phyloP scores from a whole-genome alignment of 768 basidiomycete species.

The Mycena vulgaris region DNA sequence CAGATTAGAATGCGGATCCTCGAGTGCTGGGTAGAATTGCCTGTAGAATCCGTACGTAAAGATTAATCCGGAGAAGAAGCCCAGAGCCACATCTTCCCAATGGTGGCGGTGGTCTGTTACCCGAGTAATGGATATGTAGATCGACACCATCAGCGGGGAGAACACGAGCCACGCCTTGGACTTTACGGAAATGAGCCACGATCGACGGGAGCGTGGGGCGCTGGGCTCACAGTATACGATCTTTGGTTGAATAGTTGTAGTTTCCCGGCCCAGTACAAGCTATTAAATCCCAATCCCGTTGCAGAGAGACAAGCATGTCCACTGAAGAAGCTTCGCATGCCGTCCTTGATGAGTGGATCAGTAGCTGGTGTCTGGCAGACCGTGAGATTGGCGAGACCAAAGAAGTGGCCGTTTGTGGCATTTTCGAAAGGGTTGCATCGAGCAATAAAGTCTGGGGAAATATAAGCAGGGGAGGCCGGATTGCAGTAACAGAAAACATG shows the following conservation, averaged over 20 bases:
- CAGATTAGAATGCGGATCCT: constrained; percentile 41
- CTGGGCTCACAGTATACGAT: constrained; percentile 36
- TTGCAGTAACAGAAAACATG: not conserved
- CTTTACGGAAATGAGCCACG: constrained; percentile 18
- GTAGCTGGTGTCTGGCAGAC: constrained; percentile 40
- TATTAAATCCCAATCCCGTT: constrained; percentile 37
- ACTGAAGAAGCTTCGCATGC: constrained; percentile 47
- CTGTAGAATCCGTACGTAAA: constrained; percentile 39
- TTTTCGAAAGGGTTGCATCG: constrained; percentile 41
- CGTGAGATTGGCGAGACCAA: constrained; percentile 42
- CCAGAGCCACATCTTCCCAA: constrained; percentile 37
- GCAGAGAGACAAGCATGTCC: constrained; percentile 46
- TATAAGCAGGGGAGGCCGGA: not conserved
- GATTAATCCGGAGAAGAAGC: constrained; percentile 40
- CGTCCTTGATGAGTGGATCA: constrained; percentile 41
- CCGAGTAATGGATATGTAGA: constrained; percentile 44
- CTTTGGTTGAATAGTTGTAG: constrained; percentile 42
- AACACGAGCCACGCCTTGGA: constrained; percentile 44
- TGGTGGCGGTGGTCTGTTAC: constrained; percentile 46
- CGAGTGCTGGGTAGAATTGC: constrained; percentile 44
- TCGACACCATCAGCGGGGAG: constrained; percentile 39
- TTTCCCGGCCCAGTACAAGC: constrained; percentile 44
- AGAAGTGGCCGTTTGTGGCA: constrained; percentile 38
- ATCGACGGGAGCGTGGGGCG: not conserved
- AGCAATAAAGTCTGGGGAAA: constrained; percentile 40